phyloP scores from a whole-genome alignment of 768 basidiomycete species.

The Dentipellis sp. region DNA sequence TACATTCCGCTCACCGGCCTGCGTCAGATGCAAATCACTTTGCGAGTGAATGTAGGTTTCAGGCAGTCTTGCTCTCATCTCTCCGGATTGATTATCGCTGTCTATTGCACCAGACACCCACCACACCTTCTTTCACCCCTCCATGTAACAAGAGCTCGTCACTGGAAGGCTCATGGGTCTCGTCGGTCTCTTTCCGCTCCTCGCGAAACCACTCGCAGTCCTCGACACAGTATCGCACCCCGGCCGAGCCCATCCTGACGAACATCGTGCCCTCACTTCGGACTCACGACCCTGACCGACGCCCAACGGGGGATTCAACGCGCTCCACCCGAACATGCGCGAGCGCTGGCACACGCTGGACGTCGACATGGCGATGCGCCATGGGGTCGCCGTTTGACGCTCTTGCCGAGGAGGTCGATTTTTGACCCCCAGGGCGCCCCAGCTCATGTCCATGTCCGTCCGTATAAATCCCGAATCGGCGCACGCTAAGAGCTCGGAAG shows the following conservation, averaged over 20 bases:
- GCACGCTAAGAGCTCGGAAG: too few species aligned
- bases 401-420: constrained; percentile 39
- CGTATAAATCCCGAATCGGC: too few species aligned
- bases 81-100: too few species aligned
- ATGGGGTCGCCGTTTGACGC: constrained; percentile 32
- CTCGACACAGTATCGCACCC: not conserved
- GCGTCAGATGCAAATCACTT: too few species aligned
- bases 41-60: too few species aligned
- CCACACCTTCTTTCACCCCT: too few species aligned
- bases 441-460: not conserved
- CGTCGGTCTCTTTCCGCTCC: not conserved
- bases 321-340: constrained; percentile 61
- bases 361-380: constrained; percentile 81
- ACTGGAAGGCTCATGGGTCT: not conserved
- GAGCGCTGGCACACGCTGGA: constrained; percentile 95
- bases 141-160: not conserved
- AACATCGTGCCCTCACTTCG: too few species aligned
- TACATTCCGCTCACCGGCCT: too few species aligned
- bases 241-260: not conserved
- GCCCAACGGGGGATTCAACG: constrained; percentile 51
- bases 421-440: constrained; percentile 28
- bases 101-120: too few species aligned
- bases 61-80: too few species aligned
- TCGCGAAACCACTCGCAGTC: not conserved
- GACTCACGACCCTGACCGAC: constrained; percentile 48